These are phyloP conservation scores for Astraeus odoratus DNA, from an alignment of 768 basidiomycete genomes.

Conservation along the genomic window DNA sequence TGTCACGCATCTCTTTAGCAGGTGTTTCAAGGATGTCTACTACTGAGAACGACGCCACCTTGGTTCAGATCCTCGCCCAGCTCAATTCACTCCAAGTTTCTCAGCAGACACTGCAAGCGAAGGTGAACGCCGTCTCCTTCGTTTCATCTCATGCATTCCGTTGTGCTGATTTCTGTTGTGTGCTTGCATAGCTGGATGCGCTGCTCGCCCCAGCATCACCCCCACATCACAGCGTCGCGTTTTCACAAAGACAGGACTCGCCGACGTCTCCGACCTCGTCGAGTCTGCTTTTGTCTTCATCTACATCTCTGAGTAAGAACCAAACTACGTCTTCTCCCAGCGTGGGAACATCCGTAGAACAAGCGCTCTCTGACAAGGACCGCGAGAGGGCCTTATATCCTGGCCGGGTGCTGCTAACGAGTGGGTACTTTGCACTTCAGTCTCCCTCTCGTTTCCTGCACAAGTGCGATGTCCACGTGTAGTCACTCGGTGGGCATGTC, in stretches of 20 bases:
- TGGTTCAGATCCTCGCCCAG: slow-evolving; percentile 68
- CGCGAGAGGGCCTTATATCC: slow-evolving; percentile 76
- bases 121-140: slow-evolving; percentile 39
- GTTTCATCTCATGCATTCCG: slow-evolving; percentile 1
- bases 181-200: slow-evolving; percentile 45
- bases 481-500: slow-evolving; percentile 2
- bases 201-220: slow-evolving; percentile 26
- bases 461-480: slow-evolving; percentile 3
- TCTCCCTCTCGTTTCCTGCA: background rate
- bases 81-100: slow-evolving; percentile 65
- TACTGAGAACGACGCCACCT: slow-evolving; percentile 46
- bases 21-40: slow-evolving; percentile 17
- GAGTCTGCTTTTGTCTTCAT: slow-evolving; percentile 24
- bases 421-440: slow-evolving; percentile 37
- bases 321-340: slow-evolving; percentile 24
- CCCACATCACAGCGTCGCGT: slow-evolving; percentile 20
- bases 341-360: slow-evolving; percentile 13
- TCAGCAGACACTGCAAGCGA: slow-evolving; percentile 73
- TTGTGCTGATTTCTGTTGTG: background rate
- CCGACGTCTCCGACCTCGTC: slow-evolving; percentile 15
- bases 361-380: slow-evolving; percentile 44
- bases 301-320: slow-evolving; percentile 18
- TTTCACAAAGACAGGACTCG: slow-evolving; percentile 20
- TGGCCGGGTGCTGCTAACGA: slow-evolving; percentile 75
- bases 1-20: slow-evolving; percentile 2